Percentiles rank a stretch among this genome's conserved stretches.
Evolutionary conservation across 2,329 filamentous ascomycete genomes (phyloP).

Genomic region (Aschersonia sp.): DNA sequence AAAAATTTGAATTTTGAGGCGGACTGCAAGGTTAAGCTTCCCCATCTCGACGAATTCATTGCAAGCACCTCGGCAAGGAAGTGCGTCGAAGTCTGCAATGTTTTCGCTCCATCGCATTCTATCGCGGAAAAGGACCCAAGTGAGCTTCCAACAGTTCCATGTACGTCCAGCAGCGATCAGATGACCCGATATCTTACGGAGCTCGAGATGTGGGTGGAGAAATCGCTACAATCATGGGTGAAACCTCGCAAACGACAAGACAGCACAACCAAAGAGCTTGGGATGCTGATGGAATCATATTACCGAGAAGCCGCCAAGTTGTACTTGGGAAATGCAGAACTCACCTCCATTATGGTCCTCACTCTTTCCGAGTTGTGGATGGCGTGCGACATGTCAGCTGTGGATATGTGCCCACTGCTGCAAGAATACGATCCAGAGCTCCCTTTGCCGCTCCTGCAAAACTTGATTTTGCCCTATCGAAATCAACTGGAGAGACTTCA

Average conservation of each 20-base stretch:
- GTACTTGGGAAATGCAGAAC: conserved; percentile 29
- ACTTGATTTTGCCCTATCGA: conserved; percentile 27
- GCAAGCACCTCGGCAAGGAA: neutral
- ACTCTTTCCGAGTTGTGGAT: conserved; percentile 44
- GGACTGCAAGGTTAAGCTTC: conserved; percentile 3
- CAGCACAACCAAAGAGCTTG: conserved; percentile 14
- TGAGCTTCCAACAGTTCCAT: conserved; percentile 1
- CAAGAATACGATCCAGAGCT: conserved; percentile 31
- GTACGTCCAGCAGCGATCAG: neutral
- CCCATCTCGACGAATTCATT: conserved; percentile 4
- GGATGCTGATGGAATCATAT: conserved; percentile 20
- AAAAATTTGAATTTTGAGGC: conserved; percentile 1
- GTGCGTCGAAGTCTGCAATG: neutral
- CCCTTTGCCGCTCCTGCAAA: conserved; percentile 20
- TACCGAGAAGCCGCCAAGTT: conserved; percentile 8
- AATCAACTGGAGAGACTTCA: conserved; percentile 29
- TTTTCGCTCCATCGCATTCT: neutral
- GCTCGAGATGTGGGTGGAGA: conserved; percentile 34
- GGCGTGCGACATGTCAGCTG: conserved; percentile 34
- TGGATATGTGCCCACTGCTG: conserved; percentile 23
- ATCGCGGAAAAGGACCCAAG: neutral
- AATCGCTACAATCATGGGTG: conserved; percentile 24
- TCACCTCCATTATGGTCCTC: conserved; percentile 38
- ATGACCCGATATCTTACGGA: conserved; percentile 2
- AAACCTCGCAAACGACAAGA: conserved; percentile 8